Percentiles rank a stretch among this genome's conserved stretches.
Evolutionary conservation across 1,284 basidiomycete species (phyloP).

Genomic region (Ceratobasidium sp.): DNA sequence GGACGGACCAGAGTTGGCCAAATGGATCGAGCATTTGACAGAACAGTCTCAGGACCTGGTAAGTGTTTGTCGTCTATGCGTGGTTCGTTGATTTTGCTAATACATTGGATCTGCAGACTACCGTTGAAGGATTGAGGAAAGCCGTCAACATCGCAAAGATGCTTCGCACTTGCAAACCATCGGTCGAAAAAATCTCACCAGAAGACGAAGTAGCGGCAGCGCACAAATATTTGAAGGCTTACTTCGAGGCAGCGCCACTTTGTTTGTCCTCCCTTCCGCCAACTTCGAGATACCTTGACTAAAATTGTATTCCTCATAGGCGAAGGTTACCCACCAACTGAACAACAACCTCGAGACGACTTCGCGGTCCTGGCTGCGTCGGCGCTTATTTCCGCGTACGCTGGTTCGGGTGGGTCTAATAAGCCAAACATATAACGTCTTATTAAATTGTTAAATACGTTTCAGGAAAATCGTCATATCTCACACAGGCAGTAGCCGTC

Average conservation of each 20-base stretch:
- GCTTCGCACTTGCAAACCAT: conserved; percentile 33
- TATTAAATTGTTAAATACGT: conserved; percentile 5
- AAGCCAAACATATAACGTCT: background rate
- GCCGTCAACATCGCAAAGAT: conserved; percentile 37
- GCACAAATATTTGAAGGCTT: conserved; percentile 66
- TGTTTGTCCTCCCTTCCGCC: conserved; percentile 59
- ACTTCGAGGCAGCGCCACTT: conserved; percentile 65
- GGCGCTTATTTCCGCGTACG: conserved; percentile 75
- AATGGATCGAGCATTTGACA: conserved; percentile 47
- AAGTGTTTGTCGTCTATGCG: conserved; percentile 52
- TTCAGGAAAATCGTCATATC: conserved; percentile 48
- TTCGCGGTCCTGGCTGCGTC: conserved; percentile 81
- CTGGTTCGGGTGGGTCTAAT: conserved; percentile 51
- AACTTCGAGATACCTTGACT: too few relatives aligned
- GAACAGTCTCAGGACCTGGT: conserved; percentile 49
- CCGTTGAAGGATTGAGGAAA: conserved; percentile 37
- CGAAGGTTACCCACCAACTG: conserved; percentile 63
- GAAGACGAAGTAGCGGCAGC: conserved; percentile 28
- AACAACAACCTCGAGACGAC: conserved; percentile 90
- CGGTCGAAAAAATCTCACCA: conserved; percentile 30
- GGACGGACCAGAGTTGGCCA: conserved; percentile 56
- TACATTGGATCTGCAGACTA: background rate
- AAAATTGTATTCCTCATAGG: conserved; percentile 26
- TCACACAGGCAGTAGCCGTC: conserved; percentile 73
- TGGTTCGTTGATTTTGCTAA: background rate